Evolutionary conservation across 179 eudicot genomes (phyloP), one percentile per base, ranked within the genome.

Genomic region (Vitellaria paradoxa): DNA sequence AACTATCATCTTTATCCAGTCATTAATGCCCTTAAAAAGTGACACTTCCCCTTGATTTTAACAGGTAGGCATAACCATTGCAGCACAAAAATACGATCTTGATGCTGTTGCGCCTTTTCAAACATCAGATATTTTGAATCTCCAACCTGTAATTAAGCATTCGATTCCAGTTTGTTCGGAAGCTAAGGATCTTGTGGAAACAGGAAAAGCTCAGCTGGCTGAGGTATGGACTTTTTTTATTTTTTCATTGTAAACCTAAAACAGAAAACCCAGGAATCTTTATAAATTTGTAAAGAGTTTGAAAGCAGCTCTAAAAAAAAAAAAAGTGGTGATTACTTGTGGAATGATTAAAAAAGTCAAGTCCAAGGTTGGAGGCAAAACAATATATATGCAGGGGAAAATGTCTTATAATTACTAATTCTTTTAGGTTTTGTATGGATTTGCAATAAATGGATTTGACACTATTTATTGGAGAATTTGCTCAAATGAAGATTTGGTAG

Each of bases 171-270:
- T 94, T 17, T 92, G 96, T 82, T 86, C 94, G 37, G 98, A 94
- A 78, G 98, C 99, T 26, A 94, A 90, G 90, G 96, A 92, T 85
- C 96, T 96, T 77, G 89, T 96, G 77, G 99, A 94, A 83, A 89
- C 96, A 3, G 99, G 99, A 50, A 96, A 96, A 85, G 82, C 88
- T 80, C 96, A 92, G 84, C 78, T 96, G 81, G 96, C 96, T 20
- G 99, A 96, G 97, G 99, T 96, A 80, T 53, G 78, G n/a, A 79
- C 68, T 23, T 18, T 68, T 76, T 12, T 50, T 20, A n/a, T 46
- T 40, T 10, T 70, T n/a, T 45, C 56, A 37, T 69, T 26, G 60
- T 67, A 50, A 57, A 46, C 6, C 24, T 14, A 21, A 57, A 68
- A 11, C 14, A 55, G 52, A 61, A 45, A 59, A 23, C 30, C 7